Evolutionary conservation across 805 yeast species (phyloP).

Genomic region (Peterozyma toletana): DNA sequence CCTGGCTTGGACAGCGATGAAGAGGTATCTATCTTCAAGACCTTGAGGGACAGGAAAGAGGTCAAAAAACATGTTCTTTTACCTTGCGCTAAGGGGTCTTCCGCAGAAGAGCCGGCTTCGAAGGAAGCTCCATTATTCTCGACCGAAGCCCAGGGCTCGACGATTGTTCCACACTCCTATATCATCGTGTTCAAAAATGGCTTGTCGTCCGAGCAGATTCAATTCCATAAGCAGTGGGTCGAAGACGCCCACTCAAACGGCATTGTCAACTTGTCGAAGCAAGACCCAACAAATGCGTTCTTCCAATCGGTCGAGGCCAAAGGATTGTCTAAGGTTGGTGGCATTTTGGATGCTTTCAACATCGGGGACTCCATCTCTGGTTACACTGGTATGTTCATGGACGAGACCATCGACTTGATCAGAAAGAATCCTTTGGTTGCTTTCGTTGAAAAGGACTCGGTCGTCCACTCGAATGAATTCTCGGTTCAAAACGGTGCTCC

Average conservation of each 20-base stretch:
- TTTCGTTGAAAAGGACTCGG: constrained; percentile 65
- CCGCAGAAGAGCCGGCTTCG: not conserved
- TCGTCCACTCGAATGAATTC: constrained; percentile 56
- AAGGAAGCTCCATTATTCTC: constrained; percentile 41
- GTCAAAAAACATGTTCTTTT: not conserved
- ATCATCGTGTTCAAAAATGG: constrained; percentile 78
- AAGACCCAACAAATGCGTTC: constrained; percentile 27
- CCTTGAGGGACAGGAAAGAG: not conserved
- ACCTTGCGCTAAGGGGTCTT: not conserved
- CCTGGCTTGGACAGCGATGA: not conserved
- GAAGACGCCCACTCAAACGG: constrained; percentile 41
- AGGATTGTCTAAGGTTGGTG: constrained; percentile 28
- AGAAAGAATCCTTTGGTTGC: constrained; percentile 47
- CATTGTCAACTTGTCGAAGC: constrained; percentile 26
- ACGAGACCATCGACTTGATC: constrained; percentile 65
- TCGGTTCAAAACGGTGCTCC: constrained; percentile 79
- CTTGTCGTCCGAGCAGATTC: constrained; percentile 42
- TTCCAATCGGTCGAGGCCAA: constrained; percentile 23
- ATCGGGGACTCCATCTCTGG: constrained; percentile 59
- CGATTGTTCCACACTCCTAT: constrained; percentile 65
- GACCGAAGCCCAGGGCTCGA: constrained; percentile 32
- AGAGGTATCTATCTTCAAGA: not conserved
- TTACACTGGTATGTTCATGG: constrained; percentile 80
- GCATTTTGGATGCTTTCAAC: constrained; percentile 54
- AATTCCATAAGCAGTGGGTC: constrained; percentile 66